Percentiles rank a stretch among this genome's conserved stretches.
These are phyloP conservation scores for Hylodesmum podocarpum DNA, from an alignment of 306 rosid species.

Conservation along the genomic window DNA sequence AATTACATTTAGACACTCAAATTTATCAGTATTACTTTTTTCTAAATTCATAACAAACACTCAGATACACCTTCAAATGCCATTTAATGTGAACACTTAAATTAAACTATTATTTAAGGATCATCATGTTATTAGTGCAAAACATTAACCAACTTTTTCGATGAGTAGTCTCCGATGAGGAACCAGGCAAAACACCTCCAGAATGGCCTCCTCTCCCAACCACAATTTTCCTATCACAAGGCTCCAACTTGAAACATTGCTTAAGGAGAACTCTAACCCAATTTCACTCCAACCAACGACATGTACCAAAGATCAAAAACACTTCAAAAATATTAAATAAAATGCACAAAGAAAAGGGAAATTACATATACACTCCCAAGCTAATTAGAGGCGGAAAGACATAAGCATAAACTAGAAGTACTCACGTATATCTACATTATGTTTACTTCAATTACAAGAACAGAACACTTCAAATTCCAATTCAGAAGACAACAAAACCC, in stretches of 20 bases:
- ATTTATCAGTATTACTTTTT: not conserved
- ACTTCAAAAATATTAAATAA: not conserved
- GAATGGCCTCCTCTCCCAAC: no score
- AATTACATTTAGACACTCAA: not conserved
- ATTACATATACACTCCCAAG: not conserved
- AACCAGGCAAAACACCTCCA: no score
- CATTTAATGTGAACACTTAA: not conserved
- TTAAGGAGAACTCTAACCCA: no score
- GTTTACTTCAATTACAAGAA: conserved; percentile 14
- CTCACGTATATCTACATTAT: not conserved
- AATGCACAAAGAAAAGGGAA: not conserved
- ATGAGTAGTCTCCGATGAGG: no score
- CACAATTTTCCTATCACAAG: no score
- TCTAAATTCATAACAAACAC: not conserved
- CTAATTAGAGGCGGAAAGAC: not conserved
- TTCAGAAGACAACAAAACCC: conserved; percentile 2
- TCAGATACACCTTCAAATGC: not conserved
- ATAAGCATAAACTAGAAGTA: not conserved
- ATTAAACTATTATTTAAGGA: no score
- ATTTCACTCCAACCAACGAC: no score
- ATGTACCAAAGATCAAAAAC: not conserved
- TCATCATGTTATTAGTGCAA: no score
- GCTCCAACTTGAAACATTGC: no score
- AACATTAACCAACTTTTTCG: no score
- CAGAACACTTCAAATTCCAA: not conserved